Evolutionary conservation across 2,329 filamentous ascomycete species (phyloP).

Genomic region (Claviceps pusilla): DNA sequence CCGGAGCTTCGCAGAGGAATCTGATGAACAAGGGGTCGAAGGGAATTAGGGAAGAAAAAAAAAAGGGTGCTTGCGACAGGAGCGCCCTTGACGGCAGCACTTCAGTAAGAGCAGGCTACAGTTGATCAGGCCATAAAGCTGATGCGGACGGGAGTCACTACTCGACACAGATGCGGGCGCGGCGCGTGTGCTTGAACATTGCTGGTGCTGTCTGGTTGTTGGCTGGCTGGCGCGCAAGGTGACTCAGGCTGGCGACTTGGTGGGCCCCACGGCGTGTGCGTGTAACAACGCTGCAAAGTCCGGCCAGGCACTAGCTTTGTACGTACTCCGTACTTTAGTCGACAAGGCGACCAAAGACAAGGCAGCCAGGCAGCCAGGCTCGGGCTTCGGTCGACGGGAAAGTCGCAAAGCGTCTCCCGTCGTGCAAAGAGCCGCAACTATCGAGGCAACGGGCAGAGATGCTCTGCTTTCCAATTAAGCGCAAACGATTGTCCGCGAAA

Average conservation of each 20-base stretch:
- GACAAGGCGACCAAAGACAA: background rate
- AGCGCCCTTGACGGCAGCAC: background rate
- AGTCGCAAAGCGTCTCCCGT: background rate
- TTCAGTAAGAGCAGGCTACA: background rate
- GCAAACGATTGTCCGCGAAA: background rate
- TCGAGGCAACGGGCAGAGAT: background rate
- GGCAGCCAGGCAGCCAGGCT: background rate
- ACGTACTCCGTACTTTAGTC: background rate
- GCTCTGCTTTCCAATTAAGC: background rate
- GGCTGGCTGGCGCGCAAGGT: background rate
- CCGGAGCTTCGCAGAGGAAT: background rate
- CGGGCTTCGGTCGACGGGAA: background rate
- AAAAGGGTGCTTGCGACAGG: background rate
- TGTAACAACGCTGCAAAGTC: background rate
- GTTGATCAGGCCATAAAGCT: background rate
- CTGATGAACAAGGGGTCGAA: background rate
- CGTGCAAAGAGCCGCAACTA: background rate
- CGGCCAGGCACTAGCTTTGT: background rate
- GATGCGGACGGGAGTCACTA: background rate
- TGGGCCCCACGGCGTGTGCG: conserved; percentile 1
- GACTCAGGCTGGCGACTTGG: background rate
- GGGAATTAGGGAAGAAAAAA: background rate
- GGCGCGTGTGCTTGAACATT: background rate
- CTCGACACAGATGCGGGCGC: background rate
- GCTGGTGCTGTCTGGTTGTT: background rate